Percentiles rank a stretch among this genome's conserved stretches.
These are phyloP conservation scores for Vitis cinerea DNA, from an alignment of 164 flowering plant species.

Conservation along the genomic window DNA sequence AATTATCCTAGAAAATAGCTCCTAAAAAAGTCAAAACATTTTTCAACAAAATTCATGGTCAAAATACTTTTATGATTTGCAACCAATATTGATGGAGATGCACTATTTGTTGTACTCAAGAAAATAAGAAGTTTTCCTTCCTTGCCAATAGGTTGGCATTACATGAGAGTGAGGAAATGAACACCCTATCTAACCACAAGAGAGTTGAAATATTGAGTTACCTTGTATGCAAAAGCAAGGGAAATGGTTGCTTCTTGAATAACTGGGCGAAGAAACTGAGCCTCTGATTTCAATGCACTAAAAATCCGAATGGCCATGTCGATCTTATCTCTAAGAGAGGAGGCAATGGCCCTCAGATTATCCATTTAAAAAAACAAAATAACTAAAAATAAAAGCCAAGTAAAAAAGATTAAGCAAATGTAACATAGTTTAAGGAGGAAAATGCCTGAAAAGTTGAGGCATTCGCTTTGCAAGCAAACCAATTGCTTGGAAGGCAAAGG, in stretches of 20 bases:
- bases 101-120: not conserved
- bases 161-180: not conserved
- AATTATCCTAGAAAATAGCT: too few relatives aligned
- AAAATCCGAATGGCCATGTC: slow-evolving; percentile 94
- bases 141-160: not conserved
- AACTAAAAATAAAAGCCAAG: not conserved
- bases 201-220: slow-evolving; percentile 15
- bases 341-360: not conserved
- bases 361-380: not conserved
- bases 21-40: too few relatives aligned
- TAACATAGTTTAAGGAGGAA: too few relatives aligned
- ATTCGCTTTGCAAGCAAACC: slow-evolving; percentile 91
- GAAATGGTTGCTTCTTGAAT: slow-evolving; percentile 85
- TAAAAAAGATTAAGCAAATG: not conserved
- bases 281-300: slow-evolving; percentile 77
- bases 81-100: too few relatives aligned
- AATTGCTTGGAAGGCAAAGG: slow-evolving; percentile 85
- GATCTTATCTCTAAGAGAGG: slow-evolving; percentile 59
- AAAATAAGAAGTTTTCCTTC: not conserved
- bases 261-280: slow-evolving; percentile 59
- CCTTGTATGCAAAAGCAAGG: slow-evolving; percentile 88
- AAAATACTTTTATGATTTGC: too few relatives aligned
- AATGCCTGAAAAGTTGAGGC: slow-evolving; percentile 92
- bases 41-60: too few relatives aligned
- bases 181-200: not conserved